Evolutionary conservation across 495 filamentous ascomycete species (phyloP).

Genomic region (Daldinia childiae): DNA sequence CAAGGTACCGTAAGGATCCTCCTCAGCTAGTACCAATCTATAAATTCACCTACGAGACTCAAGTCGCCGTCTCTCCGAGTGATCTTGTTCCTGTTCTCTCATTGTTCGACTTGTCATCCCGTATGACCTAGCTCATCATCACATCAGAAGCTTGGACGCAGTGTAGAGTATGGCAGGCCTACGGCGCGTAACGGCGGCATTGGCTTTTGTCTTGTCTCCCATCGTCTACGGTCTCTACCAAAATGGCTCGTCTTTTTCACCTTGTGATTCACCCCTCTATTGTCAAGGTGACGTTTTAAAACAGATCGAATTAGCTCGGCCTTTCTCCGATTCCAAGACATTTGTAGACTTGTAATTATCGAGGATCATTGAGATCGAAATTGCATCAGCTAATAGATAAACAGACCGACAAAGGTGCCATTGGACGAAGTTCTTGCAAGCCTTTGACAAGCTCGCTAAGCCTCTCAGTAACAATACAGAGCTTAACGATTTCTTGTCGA

Average conservation of each 20-base stretch:
- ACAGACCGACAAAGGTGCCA: conserved; percentile 57
- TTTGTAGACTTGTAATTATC: conserved; percentile 61
- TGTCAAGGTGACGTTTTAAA: conserved; percentile 59
- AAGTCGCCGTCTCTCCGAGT: neutral
- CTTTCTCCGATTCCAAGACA: conserved; percentile 62
- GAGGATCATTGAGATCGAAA: neutral
- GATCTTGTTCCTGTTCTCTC: neutral
- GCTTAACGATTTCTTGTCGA: conserved; percentile 55
- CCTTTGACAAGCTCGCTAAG: conserved; percentile 54
- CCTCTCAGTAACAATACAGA: conserved; percentile 60
- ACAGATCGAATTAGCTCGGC: conserved; percentile 57
- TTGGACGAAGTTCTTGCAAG: conserved; percentile 55
- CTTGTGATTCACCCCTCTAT: conserved; percentile 61
- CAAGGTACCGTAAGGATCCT: neutral
- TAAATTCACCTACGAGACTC: neutral
- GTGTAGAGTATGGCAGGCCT: conserved; percentile 30
- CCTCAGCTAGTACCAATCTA: neutral
- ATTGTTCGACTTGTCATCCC: neutral
- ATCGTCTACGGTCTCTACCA: conserved; percentile 51
- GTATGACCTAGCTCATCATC: neutral
- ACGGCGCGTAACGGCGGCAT: conserved; percentile 22
- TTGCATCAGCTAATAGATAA: conserved; percentile 12
- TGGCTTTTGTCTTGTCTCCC: conserved; percentile 40
- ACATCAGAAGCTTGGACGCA: conserved; percentile 4
- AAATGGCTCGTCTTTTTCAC: conserved; percentile 57